These are phyloP conservation scores for Zopfia rhizophila DNA, from an alignment of 2,329 filamentous ascomycete genomes.

Conservation along the genomic window DNA sequence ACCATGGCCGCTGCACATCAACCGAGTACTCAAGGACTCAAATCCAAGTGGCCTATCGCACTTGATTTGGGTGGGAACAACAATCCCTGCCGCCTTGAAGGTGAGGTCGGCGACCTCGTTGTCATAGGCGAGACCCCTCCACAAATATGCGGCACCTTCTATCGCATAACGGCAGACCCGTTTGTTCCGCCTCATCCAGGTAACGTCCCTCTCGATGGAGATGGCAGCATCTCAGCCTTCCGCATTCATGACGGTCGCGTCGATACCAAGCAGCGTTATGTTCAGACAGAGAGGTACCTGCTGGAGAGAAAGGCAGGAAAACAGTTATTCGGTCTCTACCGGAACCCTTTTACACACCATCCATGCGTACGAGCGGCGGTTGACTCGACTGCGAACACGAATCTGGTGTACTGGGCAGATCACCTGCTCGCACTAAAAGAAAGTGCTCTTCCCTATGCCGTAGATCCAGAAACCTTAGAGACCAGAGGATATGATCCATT, in stretches of 20 bases:
- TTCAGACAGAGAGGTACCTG: conserved; percentile 42
- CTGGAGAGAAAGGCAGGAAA: conserved; percentile 31
- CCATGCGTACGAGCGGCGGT: conserved; percentile 35
- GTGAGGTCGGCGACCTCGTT: conserved; percentile 18
- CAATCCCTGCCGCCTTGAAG: conserved; percentile 22
- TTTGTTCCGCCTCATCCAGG: conserved; percentile 27
- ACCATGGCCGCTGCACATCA: too few species aligned
- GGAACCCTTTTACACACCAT: conserved; percentile 30
- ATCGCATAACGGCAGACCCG: conserved; percentile 36
- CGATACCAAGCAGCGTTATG: conserved; percentile 43
- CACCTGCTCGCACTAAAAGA: conserved; percentile 16
- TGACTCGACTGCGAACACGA: conserved; percentile 25
- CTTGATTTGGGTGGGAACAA: conserved; percentile 9
- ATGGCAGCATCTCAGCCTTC: conserved; percentile 46
- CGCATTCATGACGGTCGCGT: conserved; percentile 40
- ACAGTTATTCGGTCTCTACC: conserved; percentile 20
- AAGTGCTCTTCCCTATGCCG: conserved; percentile 30
- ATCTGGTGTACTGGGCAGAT: conserved; percentile 17
- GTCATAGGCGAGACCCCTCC: conserved; percentile 18
- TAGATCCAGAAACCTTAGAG: conserved; percentile 47
- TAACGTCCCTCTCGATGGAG: conserved; percentile 40
- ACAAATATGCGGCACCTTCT: conserved; percentile 25
- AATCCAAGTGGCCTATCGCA: conserved; percentile 16
- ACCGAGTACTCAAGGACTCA: too few species aligned
- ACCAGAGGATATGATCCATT: conserved; percentile 43